These are phyloP conservation scores for Silene vulgaris DNA, from an alignment of 179 eudicot species.

Conservation along the genomic window DNA sequence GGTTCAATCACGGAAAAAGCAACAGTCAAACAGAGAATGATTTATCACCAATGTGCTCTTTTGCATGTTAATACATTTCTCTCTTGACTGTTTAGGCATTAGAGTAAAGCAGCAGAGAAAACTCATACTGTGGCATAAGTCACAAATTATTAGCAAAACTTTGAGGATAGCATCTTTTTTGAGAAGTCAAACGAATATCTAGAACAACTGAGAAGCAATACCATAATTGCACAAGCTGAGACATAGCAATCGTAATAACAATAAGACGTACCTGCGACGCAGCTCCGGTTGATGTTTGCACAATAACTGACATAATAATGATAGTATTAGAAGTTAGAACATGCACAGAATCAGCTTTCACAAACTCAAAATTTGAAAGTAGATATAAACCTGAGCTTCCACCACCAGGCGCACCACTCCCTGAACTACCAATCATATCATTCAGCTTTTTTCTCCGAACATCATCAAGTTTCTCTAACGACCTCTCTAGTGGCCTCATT, in stretches of 20 bases:
- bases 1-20: neutral
- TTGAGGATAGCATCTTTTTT: neutral
- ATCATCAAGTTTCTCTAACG: constrained; percentile 95
- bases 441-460: constrained; percentile 88
- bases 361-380: neutral
- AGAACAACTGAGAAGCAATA: no score
- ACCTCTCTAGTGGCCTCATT: constrained; percentile 95
- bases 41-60: neutral
- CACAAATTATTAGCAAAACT: neutral
- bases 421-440: constrained; percentile 87
- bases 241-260: neutral
- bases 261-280: constrained; percentile 52
- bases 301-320: constrained; percentile 37
- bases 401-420: constrained; percentile 41
- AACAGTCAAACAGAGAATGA: neutral
- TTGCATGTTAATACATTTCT: constrained; percentile 8
- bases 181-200: neutral
- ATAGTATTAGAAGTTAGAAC: neutral
- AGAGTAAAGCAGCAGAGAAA: neutral
- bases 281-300: constrained; percentile 55
- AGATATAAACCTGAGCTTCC: constrained; percentile 53
- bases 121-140: neutral
- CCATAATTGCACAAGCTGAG: neutral
- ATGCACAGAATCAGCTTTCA: neutral
- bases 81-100: neutral